Base-by-base conservation (phyloP, 441 rosid genomes). In the Bocquillonia castaneifolia region DNA sequence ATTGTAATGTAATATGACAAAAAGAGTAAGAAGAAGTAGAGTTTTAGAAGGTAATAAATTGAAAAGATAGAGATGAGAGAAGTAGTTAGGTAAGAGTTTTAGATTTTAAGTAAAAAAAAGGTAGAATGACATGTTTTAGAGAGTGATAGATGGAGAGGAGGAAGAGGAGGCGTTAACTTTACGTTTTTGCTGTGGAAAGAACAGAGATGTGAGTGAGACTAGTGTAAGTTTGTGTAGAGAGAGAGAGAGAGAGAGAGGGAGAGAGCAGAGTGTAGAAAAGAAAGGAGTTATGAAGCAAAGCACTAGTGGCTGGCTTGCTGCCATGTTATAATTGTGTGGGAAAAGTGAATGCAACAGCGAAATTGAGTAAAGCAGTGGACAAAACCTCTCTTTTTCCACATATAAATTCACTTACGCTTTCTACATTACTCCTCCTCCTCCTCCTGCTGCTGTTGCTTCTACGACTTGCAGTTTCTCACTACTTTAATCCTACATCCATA, bases 301-400 rank as follows among this genome's bases (percentile, higher is more conserved):
- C 82, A 73, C 70, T 72, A 64, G 81, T 37, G 42, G 10, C 28
- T 70, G 81, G 76, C 6, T 18, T 47, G 29, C 13, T 22, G 56
- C 56, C 76, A 17, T 31, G 44, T 64, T 75, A 85, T 81, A 69
- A 75, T 81, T 85, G 79, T 80, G 80, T 72, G 70, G 82, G 81
- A 80, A 44, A 80, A 78, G 82, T 67, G 77, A 75, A 63, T 42
- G 73, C 74, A 56, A 68, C 77, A 69, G 72, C 69, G 59, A 40
- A 71, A 60, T 75, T 66, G 76, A 79, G 79, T 72, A 71, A 77
- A 77, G 80, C 60, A 64, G 63, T 66, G 67, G 56, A n/a, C 71
- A 62, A 66, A 57, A 37, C 22, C 51, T 56, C 31, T 26, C 17
- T 37, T 67, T 47, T 47, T 20, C 40, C 63, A 15, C 28, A 0